Conservation (phyloP, 345 rosid species). For the Sisymbrium irio region DNA sequence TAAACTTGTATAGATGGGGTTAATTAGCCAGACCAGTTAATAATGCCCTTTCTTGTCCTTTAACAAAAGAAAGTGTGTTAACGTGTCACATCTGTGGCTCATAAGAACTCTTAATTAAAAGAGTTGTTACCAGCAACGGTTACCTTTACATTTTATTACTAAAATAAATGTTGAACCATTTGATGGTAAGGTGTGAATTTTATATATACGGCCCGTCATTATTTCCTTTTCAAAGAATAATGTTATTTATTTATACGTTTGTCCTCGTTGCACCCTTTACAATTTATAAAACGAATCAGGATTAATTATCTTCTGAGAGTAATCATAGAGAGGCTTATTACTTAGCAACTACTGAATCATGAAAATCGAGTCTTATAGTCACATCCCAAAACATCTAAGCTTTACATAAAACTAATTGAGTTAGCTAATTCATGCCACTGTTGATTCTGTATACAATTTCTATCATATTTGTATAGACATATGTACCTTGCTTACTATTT, state of each 20-base stretch:
- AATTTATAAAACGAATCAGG: no score
- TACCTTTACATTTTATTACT: neutral
- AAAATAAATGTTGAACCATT: neutral
- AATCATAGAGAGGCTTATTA: no score
- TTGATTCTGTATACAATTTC: neutral
- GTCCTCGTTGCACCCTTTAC: no score
- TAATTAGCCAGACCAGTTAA: neutral
- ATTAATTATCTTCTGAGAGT: no score
- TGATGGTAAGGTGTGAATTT: neutral
- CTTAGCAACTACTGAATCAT: no score
- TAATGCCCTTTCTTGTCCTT: neutral
- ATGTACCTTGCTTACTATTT: neutral
- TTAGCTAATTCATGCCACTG: neutral
- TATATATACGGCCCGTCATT: neutral
- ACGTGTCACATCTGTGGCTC: neutral
- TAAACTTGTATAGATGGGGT: slow-evolving; percentile 25
- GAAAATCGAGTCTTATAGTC: no score
- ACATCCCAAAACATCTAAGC: no score
- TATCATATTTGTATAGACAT: neutral
- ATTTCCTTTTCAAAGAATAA: no score
- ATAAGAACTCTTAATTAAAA: neutral
- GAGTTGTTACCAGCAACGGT: neutral
- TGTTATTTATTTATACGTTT: no score
- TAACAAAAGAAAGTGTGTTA: neutral
- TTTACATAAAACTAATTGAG: neutral